A percentile compares a stretch with the other conserved stretches of the same genome.
Evolutionary conservation across 805 yeast genomes (phyloP).

Genomic region (Ogataea methylovora): DNA sequence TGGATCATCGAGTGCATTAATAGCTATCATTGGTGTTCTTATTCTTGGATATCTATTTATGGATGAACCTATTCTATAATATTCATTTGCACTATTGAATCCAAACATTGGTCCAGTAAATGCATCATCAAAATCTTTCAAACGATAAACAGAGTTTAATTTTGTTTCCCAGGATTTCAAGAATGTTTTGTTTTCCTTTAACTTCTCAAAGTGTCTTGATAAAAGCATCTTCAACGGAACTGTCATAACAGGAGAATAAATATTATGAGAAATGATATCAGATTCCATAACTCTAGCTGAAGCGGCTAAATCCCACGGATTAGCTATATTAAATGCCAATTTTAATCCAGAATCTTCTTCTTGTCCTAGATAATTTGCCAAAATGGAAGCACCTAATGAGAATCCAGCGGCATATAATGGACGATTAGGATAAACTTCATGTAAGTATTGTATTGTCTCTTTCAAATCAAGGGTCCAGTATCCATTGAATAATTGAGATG

Average conservation of each 20-base stretch:
- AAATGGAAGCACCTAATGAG: constrained; percentile 70
- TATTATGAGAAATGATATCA: constrained; percentile 32
- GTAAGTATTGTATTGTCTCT: constrained; percentile 43
- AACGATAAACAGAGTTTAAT: constrained; percentile 17
- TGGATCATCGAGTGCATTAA: constrained; percentile 74
- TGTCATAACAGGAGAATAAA: constrained; percentile 48
- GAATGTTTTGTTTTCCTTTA: constrained; percentile 23
- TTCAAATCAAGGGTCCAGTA: constrained; percentile 66
- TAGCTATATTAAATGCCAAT: constrained; percentile 54
- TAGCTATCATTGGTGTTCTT: constrained; percentile 53
- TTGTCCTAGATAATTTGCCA: constrained; percentile 68
- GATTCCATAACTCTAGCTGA: constrained; percentile 37
- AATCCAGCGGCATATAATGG: constrained; percentile 65
- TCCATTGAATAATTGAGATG: constrained; percentile 65
- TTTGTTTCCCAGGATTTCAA: constrained; percentile 3
- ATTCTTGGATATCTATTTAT: constrained; percentile 40
- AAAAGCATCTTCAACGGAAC: constrained; percentile 36
- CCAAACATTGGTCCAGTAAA: constrained; percentile 65
- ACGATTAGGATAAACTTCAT: constrained; percentile 49
- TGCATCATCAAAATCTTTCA: constrained; percentile 54
- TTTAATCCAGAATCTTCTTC: constrained; percentile 41
- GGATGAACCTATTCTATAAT: constrained; percentile 60
- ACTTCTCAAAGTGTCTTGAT: constrained; percentile 31
- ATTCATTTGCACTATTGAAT: constrained; percentile 53
- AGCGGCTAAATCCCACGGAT: constrained; percentile 67